A percentile compares a stretch with the other conserved stretches of the same genome.
Conservation (phyloP, 331 rosid genomes). For the Dryas integrifolia region DNA sequence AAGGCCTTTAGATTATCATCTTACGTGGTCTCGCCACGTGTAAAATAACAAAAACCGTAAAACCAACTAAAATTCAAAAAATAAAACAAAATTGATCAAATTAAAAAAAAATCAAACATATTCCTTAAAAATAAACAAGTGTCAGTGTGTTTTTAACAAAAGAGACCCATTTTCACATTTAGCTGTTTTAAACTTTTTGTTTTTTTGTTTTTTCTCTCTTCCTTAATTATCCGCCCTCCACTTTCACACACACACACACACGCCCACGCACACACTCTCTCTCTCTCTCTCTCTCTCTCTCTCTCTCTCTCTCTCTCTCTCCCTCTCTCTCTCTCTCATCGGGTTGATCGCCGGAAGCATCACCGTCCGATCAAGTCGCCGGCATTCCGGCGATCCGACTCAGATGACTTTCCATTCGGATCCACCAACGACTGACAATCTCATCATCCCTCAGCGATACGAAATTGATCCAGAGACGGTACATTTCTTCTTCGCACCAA, state of each 20-base stretch:
- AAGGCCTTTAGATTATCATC: neutral
- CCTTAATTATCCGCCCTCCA: slow-evolving; percentile 4
- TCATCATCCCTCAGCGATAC: slow-evolving; percentile 19
- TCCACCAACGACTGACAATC: slow-evolving; percentile 21
- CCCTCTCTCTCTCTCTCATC: slow-evolving; percentile 21
- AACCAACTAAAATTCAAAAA: neutral
- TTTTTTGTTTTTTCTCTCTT: neutral
- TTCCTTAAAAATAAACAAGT: slow-evolving; percentile 14
- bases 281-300: slow-evolving; percentile 18
- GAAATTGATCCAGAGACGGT: slow-evolving; percentile 21
- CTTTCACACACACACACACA: neutral
- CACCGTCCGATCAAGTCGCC: slow-evolving; percentile 41
- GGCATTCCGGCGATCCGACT: slow-evolving; percentile 48
- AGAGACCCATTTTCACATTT: neutral
- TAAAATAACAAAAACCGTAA: neutral
- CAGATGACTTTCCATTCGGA: slow-evolving; percentile 46
- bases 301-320: slow-evolving; percentile 22
- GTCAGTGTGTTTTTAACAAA: neutral
- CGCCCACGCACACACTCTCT: neutral
- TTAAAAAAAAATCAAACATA: neutral
- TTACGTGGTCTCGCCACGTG: neutral
- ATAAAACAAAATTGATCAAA: neutral
- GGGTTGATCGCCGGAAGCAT: slow-evolving; percentile 50
- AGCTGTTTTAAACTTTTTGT: slow-evolving; percentile 3
- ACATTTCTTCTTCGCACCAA: slow-evolving; percentile 25